Evolutionary conservation across 2,329 filamentous ascomycete genomes (phyloP), one percentile per base, ranked within the genome.

Genomic region (Aplosporella prunicola): DNA sequence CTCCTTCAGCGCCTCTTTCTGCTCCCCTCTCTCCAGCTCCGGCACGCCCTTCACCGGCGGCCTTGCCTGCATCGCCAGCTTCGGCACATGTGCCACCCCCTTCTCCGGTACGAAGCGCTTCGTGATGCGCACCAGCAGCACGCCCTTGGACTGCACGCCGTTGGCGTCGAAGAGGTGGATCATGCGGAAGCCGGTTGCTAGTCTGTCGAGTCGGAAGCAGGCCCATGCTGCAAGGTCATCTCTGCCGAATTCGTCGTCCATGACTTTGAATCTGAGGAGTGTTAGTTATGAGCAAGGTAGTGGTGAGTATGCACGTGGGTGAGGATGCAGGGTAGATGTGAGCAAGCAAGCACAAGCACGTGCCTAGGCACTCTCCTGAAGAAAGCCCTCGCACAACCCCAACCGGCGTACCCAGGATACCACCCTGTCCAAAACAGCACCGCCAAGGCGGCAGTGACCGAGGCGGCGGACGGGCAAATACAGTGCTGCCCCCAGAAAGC

Each of bases 191-290:
- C 91, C 89, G 22, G 72, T 64, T 43, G 76, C 76, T 42, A 95
- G 59, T 6, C 87, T 73, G 60, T 95, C 87, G 15, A 96, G 72
- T 25, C 87, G 73, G 48, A 93, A 79, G 52, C 87, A 94, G 2
- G 83, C 78, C 91, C 91, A 96, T 3, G 82, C 86, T 9, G 86
- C 80, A 40, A 94, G 60, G 42, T 81, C 74, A 51, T 96, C 87
- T 44, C 73, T 72, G 4, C 80, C 78, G 47, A 88, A 74, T 58
- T 89, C 82, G 48, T 93, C 82, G 56, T 96, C 85, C 58, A 87
- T 82, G 47, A 96, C 70, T 50, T 93, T 86, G 67, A 96, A 84
- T 47, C 76, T 79, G 39, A 20, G 22, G 9, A 13, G 10, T 3
- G 13, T n/a, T n/a, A 9, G 10, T 28, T 5, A 28, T 28, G 26